Evolutionary conservation across 305 asterid species (phyloP).

Genomic region (Fraxinus baroniana): DNA sequence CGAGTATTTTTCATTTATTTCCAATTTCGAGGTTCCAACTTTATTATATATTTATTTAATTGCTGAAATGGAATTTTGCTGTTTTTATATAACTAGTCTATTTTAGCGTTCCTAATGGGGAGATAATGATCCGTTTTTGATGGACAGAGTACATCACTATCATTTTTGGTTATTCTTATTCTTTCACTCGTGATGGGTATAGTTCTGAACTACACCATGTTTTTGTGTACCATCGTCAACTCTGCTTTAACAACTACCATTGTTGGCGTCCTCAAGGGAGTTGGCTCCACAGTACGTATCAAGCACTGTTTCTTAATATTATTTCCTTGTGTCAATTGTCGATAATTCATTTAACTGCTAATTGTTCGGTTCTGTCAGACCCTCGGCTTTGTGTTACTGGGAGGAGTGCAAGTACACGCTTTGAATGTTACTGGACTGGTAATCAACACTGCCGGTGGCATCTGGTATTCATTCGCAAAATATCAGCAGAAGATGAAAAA

Average conservation of each 20-base stretch:
- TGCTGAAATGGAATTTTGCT: background rate
- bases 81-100: background rate
- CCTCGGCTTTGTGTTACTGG: slow-evolving; percentile 77
- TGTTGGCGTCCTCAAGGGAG: slow-evolving; percentile 98
- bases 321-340: background rate
- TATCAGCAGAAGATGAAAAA: slow-evolving; percentile 65
- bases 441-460: slow-evolving; percentile 87
- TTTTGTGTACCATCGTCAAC: slow-evolving; percentile 89
- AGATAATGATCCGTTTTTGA: background rate
- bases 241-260: slow-evolving; percentile 96
- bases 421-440: slow-evolving; percentile 75
- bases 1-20: background rate
- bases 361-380: slow-evolving; percentile 42
- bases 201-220: slow-evolving; percentile 91
- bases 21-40: background rate
- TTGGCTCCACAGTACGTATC: slow-evolving; percentile 77
- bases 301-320: background rate
- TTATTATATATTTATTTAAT: background rate
- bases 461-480: slow-evolving; percentile 85
- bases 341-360: background rate
- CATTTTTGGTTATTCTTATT: slow-evolving; percentile 59
- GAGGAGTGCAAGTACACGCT: slow-evolving; percentile 86
- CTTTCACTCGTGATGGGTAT: slow-evolving; percentile 94
- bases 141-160: slow-evolving; percentile 64
- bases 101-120: background rate